Base-by-base conservation (phyloP, 2,329 filamentous ascomycete species). In the Lasiodiplodia gonubiensis region DNA sequence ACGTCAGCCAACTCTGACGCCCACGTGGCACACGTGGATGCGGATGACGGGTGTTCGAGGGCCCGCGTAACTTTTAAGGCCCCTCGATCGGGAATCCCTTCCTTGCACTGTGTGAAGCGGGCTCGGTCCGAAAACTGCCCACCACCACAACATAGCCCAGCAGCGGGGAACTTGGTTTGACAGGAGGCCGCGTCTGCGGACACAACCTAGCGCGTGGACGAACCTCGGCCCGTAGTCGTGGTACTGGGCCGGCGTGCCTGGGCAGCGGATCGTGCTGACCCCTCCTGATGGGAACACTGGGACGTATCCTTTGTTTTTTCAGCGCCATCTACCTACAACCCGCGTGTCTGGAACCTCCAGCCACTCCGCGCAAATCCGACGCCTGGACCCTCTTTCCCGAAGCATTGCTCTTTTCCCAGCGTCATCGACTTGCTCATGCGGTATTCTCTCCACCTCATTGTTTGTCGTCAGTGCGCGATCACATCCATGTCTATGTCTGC, bases 91-190 rank as follows among this genome's bases (percentile, higher is more conserved):
- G 10, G 30, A 33, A 11, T n/a, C 18, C 18, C 2, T 46, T 46
- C 8, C 30, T 30, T 14, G n/a, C 49, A 37, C 10, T 35, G 16
- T 54, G 52, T n/a, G 33, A 54, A 23, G n/a, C 53, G 53, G 53
- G 53, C 53, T 55, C 53, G 53, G 53, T 55, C 53, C 53, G 53
- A 55, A n/a, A 54, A 37, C 30, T 23, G 53, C n/a, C 3, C 14
- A 54, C 21, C 33, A 33, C n/a, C 16, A 52, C 30, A 21, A 35
- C 27, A 33, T 33, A 30, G 18, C 52, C 16, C 21, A 21, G 42
- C 42, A 42, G 16, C 16, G 39, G 48, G 48, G 48, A 3, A 12
- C 48, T 27, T 25, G 42, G 39, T 42, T 42, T 42, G 39, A 42
- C 39, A 18, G 39, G 18, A 16, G 42, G 12, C 21, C 48, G 21